Evolutionary conservation across 2,329 filamentous ascomycete species (phyloP), one percentile per base, ranked within the genome.

Genomic region (Exophiala phaeomuriformis): DNA sequence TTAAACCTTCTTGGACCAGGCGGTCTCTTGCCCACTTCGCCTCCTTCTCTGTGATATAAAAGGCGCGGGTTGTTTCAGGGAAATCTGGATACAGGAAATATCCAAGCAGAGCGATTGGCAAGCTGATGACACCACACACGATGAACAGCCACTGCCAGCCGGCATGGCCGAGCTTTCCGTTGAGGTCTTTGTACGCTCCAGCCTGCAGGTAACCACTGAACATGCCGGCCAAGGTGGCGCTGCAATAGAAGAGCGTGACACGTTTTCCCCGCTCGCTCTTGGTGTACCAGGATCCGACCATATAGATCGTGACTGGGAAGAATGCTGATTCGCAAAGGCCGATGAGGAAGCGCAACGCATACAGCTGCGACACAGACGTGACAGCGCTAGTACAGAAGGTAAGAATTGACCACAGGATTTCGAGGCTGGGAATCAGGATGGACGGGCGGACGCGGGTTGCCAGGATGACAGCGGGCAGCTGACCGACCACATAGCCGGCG

Each of bases 81-180:
- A 71, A 75, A 50, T 76, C 74, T 0, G 74, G 74, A 40, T 69
- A 68, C 41, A 67, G 68, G 50, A 71, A 60, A 32, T 64, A 64
- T 2, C 69, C 69, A 31, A 67, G 67, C 3, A 71, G 47, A 4
- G 64, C 68, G 3, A 75, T 68, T 0, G 72, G 72, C 3, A 74
- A 19, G 1, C 76, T 79, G 58, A 82, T 80, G 37, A 79, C 67
- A 0, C 76, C 76, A 59, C 82, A 78, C 40, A 81, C 77, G 37
- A 83, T 76, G 52, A 82, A 83, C 0, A 82, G 68, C 78, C 75
- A 78, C 55, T 75, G 68, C 76, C 75, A 79, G 0, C 77, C 77
- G 0, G 71, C 66, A 63, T 75, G 72, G 0, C 77, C 77, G 5
- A 64, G 63, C 0, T 73, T 66, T 0, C 77, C 77, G 9, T 75